These are phyloP conservation scores for Metschnikowia kunwiensis DNA, from an alignment of 805 yeast genomes.

Conservation along the genomic window DNA sequence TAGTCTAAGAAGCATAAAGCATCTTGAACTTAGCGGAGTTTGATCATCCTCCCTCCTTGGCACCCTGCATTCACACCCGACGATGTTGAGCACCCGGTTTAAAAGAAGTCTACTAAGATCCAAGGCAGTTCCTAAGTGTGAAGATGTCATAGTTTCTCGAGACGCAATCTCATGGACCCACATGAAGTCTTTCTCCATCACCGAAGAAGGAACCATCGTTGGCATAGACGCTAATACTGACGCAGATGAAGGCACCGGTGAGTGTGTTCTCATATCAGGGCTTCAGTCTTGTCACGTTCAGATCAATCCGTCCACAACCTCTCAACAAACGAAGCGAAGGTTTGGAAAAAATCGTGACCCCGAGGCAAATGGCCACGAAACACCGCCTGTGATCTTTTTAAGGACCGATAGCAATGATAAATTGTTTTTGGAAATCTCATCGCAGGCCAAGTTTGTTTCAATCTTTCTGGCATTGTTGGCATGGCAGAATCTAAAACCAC, in stretches of 20 bases:
- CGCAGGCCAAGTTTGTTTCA: constrained; percentile 39
- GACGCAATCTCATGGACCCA: constrained; percentile 38
- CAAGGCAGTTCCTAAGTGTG: constrained; percentile 34
- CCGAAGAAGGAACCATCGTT: constrained; percentile 33
- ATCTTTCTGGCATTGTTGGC: constrained; percentile 47
- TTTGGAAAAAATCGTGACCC: constrained; percentile 8
- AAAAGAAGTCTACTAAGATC: constrained; percentile 30
- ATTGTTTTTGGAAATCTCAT: constrained; percentile 35
- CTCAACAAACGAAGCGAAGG: constrained; percentile 6
- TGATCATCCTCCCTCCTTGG: no score
- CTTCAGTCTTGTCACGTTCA: constrained; percentile 42
- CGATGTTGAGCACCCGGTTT: no score
- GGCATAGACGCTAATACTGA: constrained; percentile 30
- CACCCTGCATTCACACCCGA: no score
- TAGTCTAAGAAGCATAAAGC: no score
- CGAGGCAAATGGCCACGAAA: constrained; percentile 14
- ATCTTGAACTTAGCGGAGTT: no score
- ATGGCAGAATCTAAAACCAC: constrained; percentile 55
- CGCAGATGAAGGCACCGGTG: constrained; percentile 26
- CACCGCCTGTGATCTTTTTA: constrained; percentile 41
- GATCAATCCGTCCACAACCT: constrained; percentile 27
- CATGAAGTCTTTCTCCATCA: constrained; percentile 27
- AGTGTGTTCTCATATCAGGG: constrained; percentile 30
- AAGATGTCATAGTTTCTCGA: constrained; percentile 33
- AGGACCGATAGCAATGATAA: constrained; percentile 39